phyloP scores from a whole-genome alignment of 768 basidiomycete genomes.

The Holtermannia corniformis region DNA sequence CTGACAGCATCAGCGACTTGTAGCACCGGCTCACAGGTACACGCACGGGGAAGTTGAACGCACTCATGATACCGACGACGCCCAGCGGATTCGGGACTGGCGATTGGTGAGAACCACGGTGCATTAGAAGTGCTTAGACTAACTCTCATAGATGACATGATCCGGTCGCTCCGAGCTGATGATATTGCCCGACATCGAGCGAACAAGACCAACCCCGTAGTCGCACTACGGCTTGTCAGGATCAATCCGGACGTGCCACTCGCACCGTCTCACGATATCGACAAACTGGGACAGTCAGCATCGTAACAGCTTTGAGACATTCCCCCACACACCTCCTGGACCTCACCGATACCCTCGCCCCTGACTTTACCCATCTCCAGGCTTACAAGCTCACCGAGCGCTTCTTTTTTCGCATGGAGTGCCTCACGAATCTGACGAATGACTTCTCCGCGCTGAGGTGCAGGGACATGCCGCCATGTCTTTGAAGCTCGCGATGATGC shows the following conservation, averaged over 20 bases:
- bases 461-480: conserved; percentile 65
- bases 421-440: conserved; percentile 78
- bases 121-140: conserved; percentile 3
- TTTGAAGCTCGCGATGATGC: conserved; percentile 65
- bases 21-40: not conserved
- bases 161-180: conserved; percentile 82
- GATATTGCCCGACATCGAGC: conserved; percentile 87
- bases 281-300: conserved; percentile 49
- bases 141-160: conserved; percentile 82
- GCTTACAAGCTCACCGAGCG: conserved; percentile 34
- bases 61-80: conserved; percentile 64
- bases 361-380: conserved; percentile 62
- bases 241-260: not conserved
- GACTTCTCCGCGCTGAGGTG: conserved; percentile 79
- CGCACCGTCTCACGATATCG: conserved; percentile 54
- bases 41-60: conserved; percentile 80
- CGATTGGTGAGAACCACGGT: conserved; percentile 3
- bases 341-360: conserved; percentile 84
- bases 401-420: conserved; percentile 59
- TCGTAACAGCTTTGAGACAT: not conserved
- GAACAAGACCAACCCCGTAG: conserved; percentile 82
- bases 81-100: conserved; percentile 84
- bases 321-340: conserved; percentile 54
- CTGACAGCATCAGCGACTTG: conserved; percentile 6
- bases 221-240: conserved; percentile 59